These are phyloP conservation scores for Citrullus amarus DNA, from an alignment of 306 rosid genomes.

Conservation along the genomic window DNA sequence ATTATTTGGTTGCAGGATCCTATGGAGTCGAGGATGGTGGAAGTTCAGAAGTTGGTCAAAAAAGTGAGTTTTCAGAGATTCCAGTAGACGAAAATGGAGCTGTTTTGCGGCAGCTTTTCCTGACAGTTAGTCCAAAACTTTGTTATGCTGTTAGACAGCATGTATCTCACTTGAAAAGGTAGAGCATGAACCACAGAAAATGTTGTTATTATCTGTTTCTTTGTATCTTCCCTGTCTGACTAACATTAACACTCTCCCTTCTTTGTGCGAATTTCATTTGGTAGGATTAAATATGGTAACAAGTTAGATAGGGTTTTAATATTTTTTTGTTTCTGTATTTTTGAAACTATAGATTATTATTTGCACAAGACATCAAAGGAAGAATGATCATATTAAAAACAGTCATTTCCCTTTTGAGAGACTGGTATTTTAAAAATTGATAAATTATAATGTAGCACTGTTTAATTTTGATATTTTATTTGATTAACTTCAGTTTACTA, in stretches of 20 bases:
- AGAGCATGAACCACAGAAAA: neutral
- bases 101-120: slow-evolving; percentile 49
- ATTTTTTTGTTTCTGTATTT: neutral
- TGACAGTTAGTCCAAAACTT: slow-evolving; percentile 71
- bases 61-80: slow-evolving; percentile 4
- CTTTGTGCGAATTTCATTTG: neutral
- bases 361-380: neutral
- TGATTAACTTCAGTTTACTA: neutral
- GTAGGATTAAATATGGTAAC: neutral
- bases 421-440: neutral
- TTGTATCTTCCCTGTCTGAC: neutral
- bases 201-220: neutral
- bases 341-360: neutral
- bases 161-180: slow-evolving; percentile 61
- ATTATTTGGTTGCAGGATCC: slow-evolving; percentile 25
- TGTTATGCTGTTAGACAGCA: slow-evolving; percentile 60
- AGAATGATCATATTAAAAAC: neutral
- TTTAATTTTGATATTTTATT: neutral
- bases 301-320: neutral
- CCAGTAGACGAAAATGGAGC: slow-evolving; percentile 12
- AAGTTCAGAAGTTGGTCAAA: slow-evolving; percentile 13
- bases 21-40: neutral
- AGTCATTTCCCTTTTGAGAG: neutral
- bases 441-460: neutral
- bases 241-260: neutral